Evolutionary conservation across 2,329 filamentous ascomycete species (phyloP).

Genomic region (Trichoderma gracile): DNA sequence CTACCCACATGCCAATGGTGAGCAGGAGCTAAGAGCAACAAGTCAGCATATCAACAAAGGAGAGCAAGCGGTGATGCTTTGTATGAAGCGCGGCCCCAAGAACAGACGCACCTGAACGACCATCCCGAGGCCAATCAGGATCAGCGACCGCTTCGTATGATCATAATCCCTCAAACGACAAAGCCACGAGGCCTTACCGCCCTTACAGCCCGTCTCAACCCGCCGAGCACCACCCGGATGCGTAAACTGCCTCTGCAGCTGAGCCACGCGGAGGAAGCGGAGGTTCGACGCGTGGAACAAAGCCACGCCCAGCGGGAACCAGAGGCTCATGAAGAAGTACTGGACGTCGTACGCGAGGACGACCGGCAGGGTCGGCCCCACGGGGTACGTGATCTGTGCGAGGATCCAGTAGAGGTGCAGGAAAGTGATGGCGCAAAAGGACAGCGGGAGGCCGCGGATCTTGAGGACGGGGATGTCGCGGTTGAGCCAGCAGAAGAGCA

Average conservation of each 20-base stretch:
- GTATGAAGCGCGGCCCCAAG: not conserved
- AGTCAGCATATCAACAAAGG: conserved; percentile 9
- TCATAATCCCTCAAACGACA: conserved; percentile 41
- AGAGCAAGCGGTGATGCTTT: not conserved
- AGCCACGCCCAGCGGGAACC: conserved; percentile 58
- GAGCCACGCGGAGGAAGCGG: conserved; percentile 53
- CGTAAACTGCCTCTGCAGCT: conserved; percentile 48
- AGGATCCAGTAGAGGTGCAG: conserved; percentile 44
- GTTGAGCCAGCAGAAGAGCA: conserved; percentile 39
- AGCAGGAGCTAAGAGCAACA: conserved; percentile 48
- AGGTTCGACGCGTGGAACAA: conserved; percentile 59
- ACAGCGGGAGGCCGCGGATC: conserved; percentile 41
- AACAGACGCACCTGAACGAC: conserved; percentile 47
- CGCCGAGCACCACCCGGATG: conserved; percentile 26
- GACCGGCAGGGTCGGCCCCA: conserved; percentile 44
- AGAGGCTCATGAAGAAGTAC: conserved; percentile 62
- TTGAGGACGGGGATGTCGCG: conserved; percentile 42
- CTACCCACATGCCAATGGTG: conserved; percentile 55
- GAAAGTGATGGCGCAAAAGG: conserved; percentile 40
- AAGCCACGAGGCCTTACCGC: conserved; percentile 37
- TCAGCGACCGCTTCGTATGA: conserved; percentile 44
- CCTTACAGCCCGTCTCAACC: conserved; percentile 31
- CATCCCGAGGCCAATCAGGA: conserved; percentile 50
- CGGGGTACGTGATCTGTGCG: conserved; percentile 46
- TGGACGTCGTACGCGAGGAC: conserved; percentile 50